Evolutionary conservation across 1,284 basidiomycete genomes (phyloP).

Genomic region (Ustilago xerochloae): DNA sequence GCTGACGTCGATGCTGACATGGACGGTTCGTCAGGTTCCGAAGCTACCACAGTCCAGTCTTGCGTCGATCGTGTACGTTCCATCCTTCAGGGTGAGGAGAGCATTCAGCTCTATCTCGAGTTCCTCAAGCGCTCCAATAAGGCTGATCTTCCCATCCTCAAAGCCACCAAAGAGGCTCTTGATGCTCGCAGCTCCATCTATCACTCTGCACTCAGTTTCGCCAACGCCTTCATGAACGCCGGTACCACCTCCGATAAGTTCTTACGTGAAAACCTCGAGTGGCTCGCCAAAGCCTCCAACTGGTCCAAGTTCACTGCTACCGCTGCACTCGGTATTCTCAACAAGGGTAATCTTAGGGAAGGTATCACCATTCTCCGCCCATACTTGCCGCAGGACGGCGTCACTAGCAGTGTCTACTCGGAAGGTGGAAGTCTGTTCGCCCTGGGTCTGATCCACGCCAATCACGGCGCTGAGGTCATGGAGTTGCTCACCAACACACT

Average conservation of each 20-base stretch:
- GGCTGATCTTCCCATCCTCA: constrained; percentile 66
- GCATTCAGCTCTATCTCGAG: constrained; percentile 66
- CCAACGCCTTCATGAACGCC: constrained; percentile 68
- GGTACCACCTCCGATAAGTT: constrained; percentile 68
- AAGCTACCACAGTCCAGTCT: constrained; percentile 40
- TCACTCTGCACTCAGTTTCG: constrained; percentile 67
- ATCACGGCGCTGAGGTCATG: constrained; percentile 66
- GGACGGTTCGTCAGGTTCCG: constrained; percentile 34
- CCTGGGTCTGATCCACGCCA: constrained; percentile 67
- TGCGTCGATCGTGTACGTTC: constrained; percentile 55
- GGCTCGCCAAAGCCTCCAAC: constrained; percentile 68
- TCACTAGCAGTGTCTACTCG: constrained; percentile 64
- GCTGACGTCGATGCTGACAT: constrained; percentile 46
- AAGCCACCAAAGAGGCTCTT: constrained; percentile 64
- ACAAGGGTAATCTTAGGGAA: constrained; percentile 67
- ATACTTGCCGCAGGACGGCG: constrained; percentile 65
- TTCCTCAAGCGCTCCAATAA: constrained; percentile 66
- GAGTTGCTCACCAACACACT: constrained; percentile 65
- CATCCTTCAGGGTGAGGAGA: constrained; percentile 66
- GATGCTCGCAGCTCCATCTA: constrained; percentile 67
- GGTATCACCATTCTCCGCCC: constrained; percentile 64
- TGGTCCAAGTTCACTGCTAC: constrained; percentile 69
- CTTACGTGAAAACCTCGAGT: constrained; percentile 67
- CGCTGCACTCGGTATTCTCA: constrained; percentile 66
- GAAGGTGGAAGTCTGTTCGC: constrained; percentile 67